Base-by-base conservation (phyloP, 768 basidiomycete species). In the Lyophyllum shimeji region DNA sequence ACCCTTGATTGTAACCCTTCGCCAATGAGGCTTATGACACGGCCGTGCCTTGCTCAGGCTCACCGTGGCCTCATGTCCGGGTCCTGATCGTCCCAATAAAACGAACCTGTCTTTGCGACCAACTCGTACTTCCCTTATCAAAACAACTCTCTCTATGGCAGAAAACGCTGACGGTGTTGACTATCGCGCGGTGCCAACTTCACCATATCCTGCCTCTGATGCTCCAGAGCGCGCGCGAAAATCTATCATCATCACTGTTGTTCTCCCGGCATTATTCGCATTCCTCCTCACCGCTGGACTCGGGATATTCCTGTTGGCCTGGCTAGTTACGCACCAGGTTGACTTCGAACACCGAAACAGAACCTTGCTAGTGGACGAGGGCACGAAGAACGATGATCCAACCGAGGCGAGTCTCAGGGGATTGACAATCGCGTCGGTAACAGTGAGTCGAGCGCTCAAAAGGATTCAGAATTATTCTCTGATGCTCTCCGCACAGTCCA, bases 241-340 rank as follows among this genome's bases (percentile, higher is more conserved):
- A 5, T 46, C 18, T n/a, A 53, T 53, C 18, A 34, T 53, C 15
- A 3, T 53, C 8, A 53, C 45, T 15, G 21, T 53, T 13, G 45
- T 53, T 13, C 29, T 53, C 24, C 44, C 52, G 1, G 25, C 52
- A 11, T 15, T 53, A 7, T 23, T 27, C 21, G 52, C 52, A 1
- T 46, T 53, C 24, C 44, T 53, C 27, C 43, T 53, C 21, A 53
- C 52, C 37, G 52, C 45, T 5, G 52, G 52, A 11, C 45, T 53
- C 23, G 44, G 52, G 4, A 53, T 45, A 25, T 7, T 24, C 12
- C 21, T 53, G 17, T 24, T 53, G n/a, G 29, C 18, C 12, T 53
- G 45, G 44, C 15, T 53, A 18, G 7, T 46, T 7, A 20, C 21
- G 15, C 52, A 53, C 20, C 33, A 21, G 12, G 33, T 39, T n/a